Evolutionary conservation across 2,329 filamentous ascomycete species (phyloP), one percentile per base, ranked within the genome.

Genomic region (Pyricularia pennisetigena): DNA sequence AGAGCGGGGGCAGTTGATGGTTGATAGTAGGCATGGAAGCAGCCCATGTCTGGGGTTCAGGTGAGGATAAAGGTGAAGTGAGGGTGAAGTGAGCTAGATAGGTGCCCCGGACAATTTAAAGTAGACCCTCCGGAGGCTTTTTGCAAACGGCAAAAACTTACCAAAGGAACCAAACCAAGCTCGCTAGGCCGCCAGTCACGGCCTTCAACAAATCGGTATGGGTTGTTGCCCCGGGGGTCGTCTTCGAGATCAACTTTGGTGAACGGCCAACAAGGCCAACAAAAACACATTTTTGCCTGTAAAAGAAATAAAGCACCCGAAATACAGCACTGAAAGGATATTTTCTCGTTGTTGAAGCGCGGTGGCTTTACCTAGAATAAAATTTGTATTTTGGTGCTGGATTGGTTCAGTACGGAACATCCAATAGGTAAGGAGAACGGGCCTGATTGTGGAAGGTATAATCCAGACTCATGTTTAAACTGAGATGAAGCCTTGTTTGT

Each of bases 211-310:
- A 67, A 67, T 8, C 66, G 28, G 30, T 67, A 64, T 20, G 66
- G 66, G 32, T 67, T 63, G 30, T 63, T 67, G 54, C 66, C 66
- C 28, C 64, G 64, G 30, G 68, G 72, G 16, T 72, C 72, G 32
- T 72, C 71, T 30, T 74, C 72, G 65, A 74, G 69, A n/a, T 69
- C 68, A 59, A 72, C 68, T 63, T 71, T 70, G 28, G 70, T 68
- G 62, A 71, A 74, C 0, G 83, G 80, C 75, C 84, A 85, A 72
- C 82, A 85, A 5, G 81, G 79, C 72, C 84, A 87, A 23, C 66
- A 57, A 32, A 59, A 59, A 59, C 66, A 67, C 66, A 67, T 67
- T n/a, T n/a, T 61, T 61, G 57, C n/a, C 61, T 6, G 54, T 59
- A 24, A 59, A n/a, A 59, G 14, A 63, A 12, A 6, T 3, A 54